These are phyloP conservation scores for Dissoconium aciculare DNA, from an alignment of 2,329 filamentous ascomycete genomes.

Conservation along the genomic window DNA sequence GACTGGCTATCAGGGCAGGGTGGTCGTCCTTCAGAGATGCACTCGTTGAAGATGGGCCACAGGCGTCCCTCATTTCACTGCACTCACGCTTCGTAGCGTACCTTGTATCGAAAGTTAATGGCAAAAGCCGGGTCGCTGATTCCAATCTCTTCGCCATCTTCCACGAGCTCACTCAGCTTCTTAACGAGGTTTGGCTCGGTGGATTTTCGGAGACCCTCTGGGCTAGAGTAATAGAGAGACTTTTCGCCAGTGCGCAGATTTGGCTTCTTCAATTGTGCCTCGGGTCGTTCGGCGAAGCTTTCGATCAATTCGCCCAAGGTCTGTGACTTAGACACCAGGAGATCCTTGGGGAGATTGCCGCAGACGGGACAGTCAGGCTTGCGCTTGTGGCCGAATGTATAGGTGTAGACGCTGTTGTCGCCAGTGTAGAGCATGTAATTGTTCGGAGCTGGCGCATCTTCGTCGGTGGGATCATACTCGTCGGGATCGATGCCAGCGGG, in stretches of 20 bases:
- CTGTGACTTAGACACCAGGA: conserved; percentile 53
- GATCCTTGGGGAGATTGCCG: conserved; percentile 62
- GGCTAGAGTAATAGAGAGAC: conserved; percentile 80
- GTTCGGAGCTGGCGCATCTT: conserved; percentile 29
- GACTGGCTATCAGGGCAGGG: no score
- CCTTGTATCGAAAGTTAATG: conserved; percentile 50
- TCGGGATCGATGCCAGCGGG: conserved; percentile 12
- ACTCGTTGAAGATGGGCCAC: no score
- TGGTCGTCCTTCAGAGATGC: no score
- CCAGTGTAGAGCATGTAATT: conserved; percentile 99
- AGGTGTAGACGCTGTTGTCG: conserved; percentile 89
- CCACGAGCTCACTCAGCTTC: conserved; percentile 62
- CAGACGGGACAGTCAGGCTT: conserved; percentile 94
- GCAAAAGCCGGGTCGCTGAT: conserved; percentile 78
- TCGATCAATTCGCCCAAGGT: conserved; percentile 79
- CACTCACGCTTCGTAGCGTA: conserved; percentile 25
- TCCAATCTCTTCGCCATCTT: conserved; percentile 73
- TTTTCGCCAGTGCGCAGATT: conserved; percentile 67
- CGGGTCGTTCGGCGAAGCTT: conserved; percentile 64
- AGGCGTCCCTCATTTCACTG: conserved; percentile 5
- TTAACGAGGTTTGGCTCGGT: conserved; percentile 69
- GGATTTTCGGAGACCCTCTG: conserved; percentile 66
- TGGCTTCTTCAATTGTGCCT: conserved; percentile 87
- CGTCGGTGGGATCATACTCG: conserved; percentile 11
- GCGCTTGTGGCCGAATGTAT: conserved; percentile 88